Conservation (phyloP, 1,284 basidiomycete genomes). For the Sanghuangporus baumii region DNA sequence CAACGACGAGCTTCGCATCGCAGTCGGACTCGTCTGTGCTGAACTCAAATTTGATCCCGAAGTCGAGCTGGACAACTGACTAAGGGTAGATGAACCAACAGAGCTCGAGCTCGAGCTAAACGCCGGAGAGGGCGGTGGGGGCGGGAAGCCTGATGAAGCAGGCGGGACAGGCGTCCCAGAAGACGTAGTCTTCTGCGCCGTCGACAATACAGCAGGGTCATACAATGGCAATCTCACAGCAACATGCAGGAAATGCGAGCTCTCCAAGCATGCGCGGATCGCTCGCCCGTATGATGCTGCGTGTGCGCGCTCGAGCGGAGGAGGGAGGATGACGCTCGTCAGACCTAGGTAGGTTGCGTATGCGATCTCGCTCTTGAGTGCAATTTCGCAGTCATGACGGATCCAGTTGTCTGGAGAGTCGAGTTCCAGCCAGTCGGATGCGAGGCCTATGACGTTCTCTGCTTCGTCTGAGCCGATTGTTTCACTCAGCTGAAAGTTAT, state of each 20-base stretch:
- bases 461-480: conserved; percentile 69
- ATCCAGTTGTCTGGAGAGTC: conserved; percentile 93
- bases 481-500: neutral
- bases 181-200: conserved; percentile 4
- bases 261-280: conserved; percentile 72
- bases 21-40: conserved; percentile 14
- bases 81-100: neutral
- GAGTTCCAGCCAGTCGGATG: conserved; percentile 93
- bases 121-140: neutral
- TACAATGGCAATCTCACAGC: conserved; percentile 84
- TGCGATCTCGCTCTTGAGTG: conserved; percentile 87
- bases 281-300: conserved; percentile 91
- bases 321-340: conserved; percentile 82
- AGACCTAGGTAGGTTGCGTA: conserved; percentile 93
- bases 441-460: conserved; percentile 68
- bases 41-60: neutral
- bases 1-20: conserved; percentile 12
- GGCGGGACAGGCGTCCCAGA: conserved; percentile 30
- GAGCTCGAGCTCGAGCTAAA: conserved; percentile 20
- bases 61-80: no score
- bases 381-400: conserved; percentile 93
- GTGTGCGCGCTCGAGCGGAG: conserved; percentile 79
- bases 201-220: conserved; percentile 50
- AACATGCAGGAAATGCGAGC: conserved; percentile 60
- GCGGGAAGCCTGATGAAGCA: conserved; percentile 19